Evolutionary conservation across 139 green algal species (phyloP), one percentile per base, ranked within the genome.

Genomic region (Chlamydomonas sphaeroides): DNA sequence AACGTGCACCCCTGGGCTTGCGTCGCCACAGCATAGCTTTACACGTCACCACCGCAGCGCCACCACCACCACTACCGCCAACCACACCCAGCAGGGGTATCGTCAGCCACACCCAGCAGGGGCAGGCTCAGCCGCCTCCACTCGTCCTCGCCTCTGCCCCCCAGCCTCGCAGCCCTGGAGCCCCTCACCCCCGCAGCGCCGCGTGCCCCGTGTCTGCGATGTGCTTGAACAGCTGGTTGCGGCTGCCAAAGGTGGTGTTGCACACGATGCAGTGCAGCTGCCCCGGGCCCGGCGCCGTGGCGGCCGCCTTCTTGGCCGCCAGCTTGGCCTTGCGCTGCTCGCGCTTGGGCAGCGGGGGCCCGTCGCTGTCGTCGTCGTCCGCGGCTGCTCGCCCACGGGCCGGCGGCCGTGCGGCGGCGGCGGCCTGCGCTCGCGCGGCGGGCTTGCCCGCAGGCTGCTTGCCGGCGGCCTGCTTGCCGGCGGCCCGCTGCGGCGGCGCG

Each of bases 211-310:
- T 93, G 23, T 70, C 51, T 18, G 73, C 30, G 18, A 94, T 91
- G 75, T 96, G 93, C 56, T 93, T 90, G 81, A 96, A 96, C 62
- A 96, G 85, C 83, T 95, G 78, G 36, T 82, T 92, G 20, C 93
- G 89, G n/a, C 84, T 89, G 2, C 62, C 61, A 80, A 96, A 96
- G 33, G 57, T 67, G 25, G 49, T 41, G 3, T 89, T 74, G 72
- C 93, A 96, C 35, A 94, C 67, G 11, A 61, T 67, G 79, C 93
- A 96, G 28, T 23, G 2, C 65, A 88, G 66, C 48, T 79, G 74
- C 11, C 72, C 82, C 0, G 68, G 48, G 1, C 41, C 84, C 23
- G 36, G 48, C 33, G 56, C 59, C 18, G 57, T 76, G 20, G 65
- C 59, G 3, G 71, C 67, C 20, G 68, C 59, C 49, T 53, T 81